Evolutionary conservation across 2,329 filamentous ascomycete species (phyloP).

Genomic region (Phoma sp.): DNA sequence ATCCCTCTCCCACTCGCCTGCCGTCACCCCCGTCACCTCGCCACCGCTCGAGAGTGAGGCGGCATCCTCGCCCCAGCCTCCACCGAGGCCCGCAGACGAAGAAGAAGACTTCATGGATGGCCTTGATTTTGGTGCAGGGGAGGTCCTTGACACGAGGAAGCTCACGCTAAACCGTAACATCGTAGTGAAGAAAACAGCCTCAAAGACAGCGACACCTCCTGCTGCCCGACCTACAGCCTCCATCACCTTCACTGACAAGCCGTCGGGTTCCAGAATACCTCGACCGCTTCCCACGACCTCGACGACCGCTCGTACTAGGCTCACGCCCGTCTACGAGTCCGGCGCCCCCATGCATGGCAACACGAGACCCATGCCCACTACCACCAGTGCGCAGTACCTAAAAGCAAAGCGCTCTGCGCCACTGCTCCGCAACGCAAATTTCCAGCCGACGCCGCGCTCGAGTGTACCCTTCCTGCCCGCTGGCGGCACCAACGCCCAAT

Average conservation of each 20-base stretch:
- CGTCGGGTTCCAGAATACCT: conserved; percentile 73
- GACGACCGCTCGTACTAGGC: conserved; percentile 54
- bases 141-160: conserved; percentile 80
- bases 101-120: conserved; percentile 83
- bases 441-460: conserved; percentile 65
- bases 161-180: conserved; percentile 89
- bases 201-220: conserved; percentile 68
- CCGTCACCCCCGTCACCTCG: conserved; percentile 22
- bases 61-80: conserved; percentile 23
- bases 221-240: conserved; percentile 76
- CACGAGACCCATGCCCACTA: conserved; percentile 61
- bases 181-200: conserved; percentile 74
- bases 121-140: conserved; percentile 84
- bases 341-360: conserved; percentile 71
- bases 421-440: conserved; percentile 56
- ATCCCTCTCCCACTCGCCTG: conserved; percentile 19
- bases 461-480: conserved; percentile 80
- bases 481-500: conserved; percentile 74
- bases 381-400: conserved; percentile 61
- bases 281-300: conserved; percentile 64
- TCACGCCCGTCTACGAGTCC: conserved; percentile 93
- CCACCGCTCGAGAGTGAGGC: conserved; percentile 30
- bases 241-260: conserved; percentile 87
- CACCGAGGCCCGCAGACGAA: conserved; percentile 33
- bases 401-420: conserved; percentile 68